phyloP scores from a whole-genome alignment of 2,329 filamentous ascomycete species.

The Gliomastix tumulicola region DNA sequence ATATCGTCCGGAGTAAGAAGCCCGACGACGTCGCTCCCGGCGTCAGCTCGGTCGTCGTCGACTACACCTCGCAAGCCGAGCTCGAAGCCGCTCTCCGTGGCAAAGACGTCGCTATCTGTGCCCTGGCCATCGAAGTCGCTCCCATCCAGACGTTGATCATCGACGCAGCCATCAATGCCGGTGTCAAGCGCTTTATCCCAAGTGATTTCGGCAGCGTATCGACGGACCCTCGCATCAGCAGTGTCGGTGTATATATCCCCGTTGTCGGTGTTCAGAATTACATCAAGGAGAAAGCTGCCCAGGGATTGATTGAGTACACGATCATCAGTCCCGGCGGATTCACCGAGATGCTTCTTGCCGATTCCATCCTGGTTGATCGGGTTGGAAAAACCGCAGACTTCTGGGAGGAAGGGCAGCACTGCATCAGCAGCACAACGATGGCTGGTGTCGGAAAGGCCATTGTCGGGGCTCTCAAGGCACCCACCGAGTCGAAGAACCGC shows the following conservation, averaged over 20 bases:
- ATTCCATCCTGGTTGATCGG: slow-evolving; percentile 29
- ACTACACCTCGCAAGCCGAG: slow-evolving; percentile 26
- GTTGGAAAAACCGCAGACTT: slow-evolving; percentile 27
- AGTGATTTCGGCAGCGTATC: slow-evolving; percentile 35
- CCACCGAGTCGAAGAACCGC: slow-evolving; percentile 38
- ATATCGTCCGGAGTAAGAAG: slow-evolving; percentile 12
- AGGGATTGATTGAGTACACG: slow-evolving; percentile 40
- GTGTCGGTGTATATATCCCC: slow-evolving; percentile 40
- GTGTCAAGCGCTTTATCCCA: slow-evolving; percentile 49
- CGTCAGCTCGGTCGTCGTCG: slow-evolving; percentile 9
- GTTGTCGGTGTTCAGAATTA: slow-evolving; percentile 30
- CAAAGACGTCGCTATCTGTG: slow-evolving; percentile 40
- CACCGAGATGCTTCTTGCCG: slow-evolving; percentile 41
- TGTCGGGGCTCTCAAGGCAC: slow-evolving; percentile 32
- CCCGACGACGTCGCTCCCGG: slow-evolving; percentile 9
- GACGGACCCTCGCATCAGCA: slow-evolving; percentile 17
- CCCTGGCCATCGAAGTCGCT: slow-evolving; percentile 25
- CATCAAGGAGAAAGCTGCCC: slow-evolving; percentile 23
- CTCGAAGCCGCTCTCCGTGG: slow-evolving; percentile 39
- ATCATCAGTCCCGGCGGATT: slow-evolving; percentile 42
- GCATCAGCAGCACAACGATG: slow-evolving; percentile 35
- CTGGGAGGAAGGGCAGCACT: slow-evolving; percentile 35
- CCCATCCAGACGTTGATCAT: slow-evolving; percentile 29
- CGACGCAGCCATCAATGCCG: slow-evolving; percentile 44
- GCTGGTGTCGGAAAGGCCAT: slow-evolving; percentile 32